Base-by-base conservation (phyloP, 2,329 filamentous ascomycete species). In the Colletotrichum karsti region DNA sequence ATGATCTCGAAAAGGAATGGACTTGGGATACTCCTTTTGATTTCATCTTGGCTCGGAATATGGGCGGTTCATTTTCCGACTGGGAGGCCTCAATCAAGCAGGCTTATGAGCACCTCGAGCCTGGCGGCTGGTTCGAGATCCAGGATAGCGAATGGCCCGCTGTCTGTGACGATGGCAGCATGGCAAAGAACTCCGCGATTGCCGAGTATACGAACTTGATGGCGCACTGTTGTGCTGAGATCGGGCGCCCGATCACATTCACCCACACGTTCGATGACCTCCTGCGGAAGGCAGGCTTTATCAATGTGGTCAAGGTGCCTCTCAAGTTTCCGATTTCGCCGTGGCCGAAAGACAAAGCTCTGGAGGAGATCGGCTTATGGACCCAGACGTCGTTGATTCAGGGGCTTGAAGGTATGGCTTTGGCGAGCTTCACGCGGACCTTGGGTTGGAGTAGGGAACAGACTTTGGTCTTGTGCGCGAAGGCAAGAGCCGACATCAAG, bases 281-380 rank as follows among this genome's bases (percentile, higher is more conserved):
- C 0, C 10, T 57, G n/a, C 7, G 37, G 2, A 39, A 24, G 10
- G 22, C 15, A 0, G 54, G 54, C 4, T 57, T 57, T 7, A 37
- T 44, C 5, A n/a, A n/a, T 39, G 54, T 57, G 0, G 1, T 3
- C 1, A 57, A 57, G 39, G 20, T 9, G 2, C 39, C 15, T 3
- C n/a, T 57, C 2, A 12, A 15, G 9, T 57, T 57, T 7, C 54
- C 54, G 0, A 4, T 44, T 4, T 44, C 37, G 2, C 54, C 72
- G 2, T 82, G 79, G 80, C 77, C 79, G 30, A 74, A 74, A 46
- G 76, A 79, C 50, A 54, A 60, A 12, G 71, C 73, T 53, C 71
- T 77, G 55, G 81, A 79, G 67, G 73, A 79, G 63, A 68, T 80
- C 5, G 79, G 79, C 9, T 44, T 59, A n/a, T 78, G 77, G 72